These are phyloP conservation scores for Wickerhamiella kazuoi DNA, from an alignment of 805 yeast species.

Conservation along the genomic window DNA sequence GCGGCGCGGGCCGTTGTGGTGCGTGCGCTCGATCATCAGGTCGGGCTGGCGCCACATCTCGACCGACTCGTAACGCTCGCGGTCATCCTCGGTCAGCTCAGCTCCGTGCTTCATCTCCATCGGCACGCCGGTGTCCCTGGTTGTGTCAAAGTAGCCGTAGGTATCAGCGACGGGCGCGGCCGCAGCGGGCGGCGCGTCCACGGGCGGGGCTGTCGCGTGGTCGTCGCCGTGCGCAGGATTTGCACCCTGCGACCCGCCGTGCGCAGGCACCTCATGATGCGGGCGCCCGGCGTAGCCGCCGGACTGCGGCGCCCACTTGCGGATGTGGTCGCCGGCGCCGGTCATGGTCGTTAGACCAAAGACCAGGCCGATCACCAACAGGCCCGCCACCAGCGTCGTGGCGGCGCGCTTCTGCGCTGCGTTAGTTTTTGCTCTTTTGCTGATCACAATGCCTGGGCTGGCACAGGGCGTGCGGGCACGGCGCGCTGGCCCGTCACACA, in stretches of 20 bases:
- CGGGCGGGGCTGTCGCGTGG: background rate
- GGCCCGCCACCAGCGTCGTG: background rate
- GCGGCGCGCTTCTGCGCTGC: background rate
- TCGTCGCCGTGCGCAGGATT: background rate
- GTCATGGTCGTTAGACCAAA: background rate
- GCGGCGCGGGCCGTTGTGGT: background rate
- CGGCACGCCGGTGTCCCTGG: background rate
- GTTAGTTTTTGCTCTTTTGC: background rate
- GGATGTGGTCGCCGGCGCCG: background rate
- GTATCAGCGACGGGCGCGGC: background rate
- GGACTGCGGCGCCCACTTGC: background rate
- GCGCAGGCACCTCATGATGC: background rate
- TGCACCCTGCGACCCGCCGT: background rate
- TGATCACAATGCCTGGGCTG: too few relatives aligned
- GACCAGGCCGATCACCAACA: background rate
- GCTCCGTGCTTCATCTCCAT: background rate
- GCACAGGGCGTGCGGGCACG: too few relatives aligned
- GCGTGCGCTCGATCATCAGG: background rate
- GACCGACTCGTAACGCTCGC: constrained; percentile 3
- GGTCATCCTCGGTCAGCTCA: background rate
- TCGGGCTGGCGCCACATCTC: constrained; percentile 5
- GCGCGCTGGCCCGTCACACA: too few relatives aligned
- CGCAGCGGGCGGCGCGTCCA: background rate
- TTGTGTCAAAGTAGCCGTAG: background rate
- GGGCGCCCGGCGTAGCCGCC: background rate